Evolutionary conservation across 2,329 filamentous ascomycete species (phyloP).

Genomic region (Bretziella fagacearum): DNA sequence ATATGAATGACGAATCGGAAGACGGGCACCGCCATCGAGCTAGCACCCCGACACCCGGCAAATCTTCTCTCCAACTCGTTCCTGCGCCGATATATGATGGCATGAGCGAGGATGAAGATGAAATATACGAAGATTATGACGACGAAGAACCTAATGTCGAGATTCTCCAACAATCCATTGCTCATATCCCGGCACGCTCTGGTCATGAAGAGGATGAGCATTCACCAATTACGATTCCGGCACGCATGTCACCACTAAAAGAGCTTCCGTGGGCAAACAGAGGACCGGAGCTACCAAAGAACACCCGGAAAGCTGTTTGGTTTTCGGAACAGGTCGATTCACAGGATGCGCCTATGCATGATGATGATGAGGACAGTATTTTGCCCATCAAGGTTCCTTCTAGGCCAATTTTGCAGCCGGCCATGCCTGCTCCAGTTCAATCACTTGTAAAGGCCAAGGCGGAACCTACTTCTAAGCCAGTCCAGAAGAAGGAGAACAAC

Average conservation of each 20-base stretch:
- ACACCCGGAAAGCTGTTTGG: constrained; percentile 3
- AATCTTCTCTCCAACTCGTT: constrained; percentile 10
- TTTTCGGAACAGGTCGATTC: constrained; percentile 5
- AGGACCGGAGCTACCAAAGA: constrained; percentile 19
- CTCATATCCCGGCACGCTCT: constrained; percentile 16
- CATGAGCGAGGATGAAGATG: constrained; percentile 21
- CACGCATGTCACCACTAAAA: constrained; percentile 34
- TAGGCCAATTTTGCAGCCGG: not conserved
- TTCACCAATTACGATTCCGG: constrained; percentile 30
- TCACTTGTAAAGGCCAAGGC: not conserved
- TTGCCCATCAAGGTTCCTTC: constrained; percentile 11
- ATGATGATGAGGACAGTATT: constrained; percentile 11
- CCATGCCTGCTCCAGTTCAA: not conserved
- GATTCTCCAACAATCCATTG: constrained; percentile 28
- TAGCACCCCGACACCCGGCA: not conserved
- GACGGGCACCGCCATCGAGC: constrained; percentile 17
- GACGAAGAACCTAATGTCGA: constrained; percentile 30
- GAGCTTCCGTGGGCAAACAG: constrained; percentile 35
- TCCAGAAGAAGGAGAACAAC: constrained; percentile 1
- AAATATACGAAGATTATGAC: constrained; percentile 25
- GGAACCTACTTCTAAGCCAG: constrained; percentile 1
- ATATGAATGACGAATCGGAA: constrained; percentile 16
- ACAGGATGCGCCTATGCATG: not conserved
- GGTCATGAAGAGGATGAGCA: constrained; percentile 1
- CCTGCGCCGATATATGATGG: constrained; percentile 18